Percentiles rank a stretch among this genome's conserved stretches.
These are phyloP conservation scores for Cardamine resedifolia DNA, from an alignment of 345 rosid species.

Conservation along the genomic window DNA sequence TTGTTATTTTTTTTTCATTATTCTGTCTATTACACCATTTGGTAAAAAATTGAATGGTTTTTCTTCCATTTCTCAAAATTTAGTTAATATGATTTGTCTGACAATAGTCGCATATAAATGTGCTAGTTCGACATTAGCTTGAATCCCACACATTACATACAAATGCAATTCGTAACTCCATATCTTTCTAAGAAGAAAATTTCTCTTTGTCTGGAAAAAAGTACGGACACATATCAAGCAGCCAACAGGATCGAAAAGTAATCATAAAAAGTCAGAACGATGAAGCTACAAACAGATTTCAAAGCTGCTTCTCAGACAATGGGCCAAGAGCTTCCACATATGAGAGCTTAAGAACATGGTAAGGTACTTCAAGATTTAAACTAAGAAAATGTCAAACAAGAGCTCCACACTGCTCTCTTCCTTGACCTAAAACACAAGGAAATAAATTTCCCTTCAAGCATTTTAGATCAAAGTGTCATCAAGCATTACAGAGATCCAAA, in stretches of 20 bases:
- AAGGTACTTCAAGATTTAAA: constrained; percentile 22
- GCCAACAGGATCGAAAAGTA: background rate
- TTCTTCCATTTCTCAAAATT: background rate
- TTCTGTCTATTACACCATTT: background rate
- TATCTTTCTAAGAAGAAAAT: background rate
- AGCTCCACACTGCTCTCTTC: constrained; percentile 17
- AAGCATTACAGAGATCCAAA: constrained; percentile 15
- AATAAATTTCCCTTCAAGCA: constrained; percentile 1
- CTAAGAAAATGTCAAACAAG: background rate
- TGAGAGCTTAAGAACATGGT: background rate
- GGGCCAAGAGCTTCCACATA: constrained; percentile 27
- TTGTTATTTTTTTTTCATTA: no score
- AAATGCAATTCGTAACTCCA: background rate
- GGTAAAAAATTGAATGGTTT: background rate
- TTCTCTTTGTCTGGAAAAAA: background rate
- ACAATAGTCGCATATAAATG: background rate
- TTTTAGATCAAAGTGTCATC: constrained; percentile 19
- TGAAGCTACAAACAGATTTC: background rate
- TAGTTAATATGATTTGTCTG: no score
- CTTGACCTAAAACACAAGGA: constrained; percentile 14
- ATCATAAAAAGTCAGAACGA: background rate
- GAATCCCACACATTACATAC: background rate
- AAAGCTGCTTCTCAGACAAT: constrained; percentile 33
- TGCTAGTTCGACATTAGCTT: background rate
- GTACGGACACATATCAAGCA: background rate